Evolutionary conservation across 23 red algal genomes (phyloP).

Genomic region (Gracilariopsis chorda): DNA sequence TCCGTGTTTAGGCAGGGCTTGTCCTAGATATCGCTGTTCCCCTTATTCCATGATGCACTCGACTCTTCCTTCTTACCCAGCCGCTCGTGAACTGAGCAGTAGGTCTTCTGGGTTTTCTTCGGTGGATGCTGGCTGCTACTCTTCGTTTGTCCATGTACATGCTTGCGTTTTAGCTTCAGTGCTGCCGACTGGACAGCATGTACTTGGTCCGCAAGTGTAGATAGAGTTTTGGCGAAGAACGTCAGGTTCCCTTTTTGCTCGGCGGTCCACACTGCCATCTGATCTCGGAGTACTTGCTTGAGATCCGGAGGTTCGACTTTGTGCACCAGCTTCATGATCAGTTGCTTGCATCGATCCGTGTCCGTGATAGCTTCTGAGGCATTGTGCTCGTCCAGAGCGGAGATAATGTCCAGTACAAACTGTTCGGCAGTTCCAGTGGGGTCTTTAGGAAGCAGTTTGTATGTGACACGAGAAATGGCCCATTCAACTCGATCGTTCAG

Average conservation of each 20-base stretch:
- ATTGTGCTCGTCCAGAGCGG: conserved; percentile 26
- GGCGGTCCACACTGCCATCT: background rate
- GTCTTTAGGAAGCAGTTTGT: background rate
- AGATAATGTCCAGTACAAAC: conserved; percentile 17
- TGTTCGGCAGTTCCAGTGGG: background rate
- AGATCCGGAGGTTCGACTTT: too few species aligned
- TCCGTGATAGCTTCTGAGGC: background rate
- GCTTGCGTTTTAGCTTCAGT: background rate
- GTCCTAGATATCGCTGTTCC: too few species aligned
- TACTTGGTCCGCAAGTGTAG: too few species aligned
- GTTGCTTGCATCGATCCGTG: background rate
- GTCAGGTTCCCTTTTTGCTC: background rate
- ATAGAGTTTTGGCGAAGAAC: too few species aligned
- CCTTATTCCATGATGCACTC: too few species aligned
- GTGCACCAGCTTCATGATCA: background rate
- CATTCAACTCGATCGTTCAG: background rate
- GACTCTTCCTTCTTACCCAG: background rate
- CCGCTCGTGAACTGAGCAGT: background rate
- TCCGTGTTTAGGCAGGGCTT: background rate
- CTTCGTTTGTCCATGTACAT: background rate
- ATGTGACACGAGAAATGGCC: background rate
- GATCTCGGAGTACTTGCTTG: too few species aligned
- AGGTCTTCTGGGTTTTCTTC: background rate
- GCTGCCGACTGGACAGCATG: too few species aligned
- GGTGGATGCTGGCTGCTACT: background rate